Base-by-base conservation (phyloP, 345 rosid genomes). In the Populus deltoides region DNA sequence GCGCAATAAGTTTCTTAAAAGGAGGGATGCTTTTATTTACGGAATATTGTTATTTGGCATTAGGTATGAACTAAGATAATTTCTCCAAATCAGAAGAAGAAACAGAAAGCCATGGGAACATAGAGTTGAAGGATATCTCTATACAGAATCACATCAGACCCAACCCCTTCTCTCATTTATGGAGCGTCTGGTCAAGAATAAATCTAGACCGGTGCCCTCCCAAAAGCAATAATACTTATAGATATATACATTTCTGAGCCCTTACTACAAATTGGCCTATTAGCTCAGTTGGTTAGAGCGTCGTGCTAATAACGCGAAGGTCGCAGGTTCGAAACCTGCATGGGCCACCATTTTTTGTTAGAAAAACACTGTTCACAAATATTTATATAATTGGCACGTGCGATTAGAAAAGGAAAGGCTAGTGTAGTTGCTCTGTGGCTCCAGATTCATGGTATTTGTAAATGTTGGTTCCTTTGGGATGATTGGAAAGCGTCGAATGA, bases 281-380 rank as follows among this genome's bases (percentile, higher is more conserved):
- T 86, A 86, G 91, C 89, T 91, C 89, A 87, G 72, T 41, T 75
- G 73, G 76, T 75, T 75, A 75, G 79, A 80, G 82, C 78, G 82
- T 69, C 43, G 82, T 75, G 77, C 74, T 72, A 81, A 91, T 93
- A 90, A 91, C 94, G 97, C 96, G 92, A 90, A 92, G 94, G 97
- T 93, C 93, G 88, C 86, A 82, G 83, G 89, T 84, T 87, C 86
- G 84, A 86, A 70, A 87, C 86, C 85, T 84, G 86, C 81, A 84
- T 86, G 87, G 87, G 86, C 92, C 88, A 36, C 10, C 22, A 0
- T 4, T 33, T 33, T 0, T 33, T 33, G 4, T 33, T 33, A 4
- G 5, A 33, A 33, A 33, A 33, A 4, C 36, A 33, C 36, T 33
- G 36, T 33, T 33, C 5, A 33, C 36, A 33, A 33, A 33, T 33